A percentile compares a stretch with the other conserved stretches of the same genome.
Evolutionary conservation across 306 rosid genomes (phyloP).

Genomic region (Dalbergia oliveri): DNA sequence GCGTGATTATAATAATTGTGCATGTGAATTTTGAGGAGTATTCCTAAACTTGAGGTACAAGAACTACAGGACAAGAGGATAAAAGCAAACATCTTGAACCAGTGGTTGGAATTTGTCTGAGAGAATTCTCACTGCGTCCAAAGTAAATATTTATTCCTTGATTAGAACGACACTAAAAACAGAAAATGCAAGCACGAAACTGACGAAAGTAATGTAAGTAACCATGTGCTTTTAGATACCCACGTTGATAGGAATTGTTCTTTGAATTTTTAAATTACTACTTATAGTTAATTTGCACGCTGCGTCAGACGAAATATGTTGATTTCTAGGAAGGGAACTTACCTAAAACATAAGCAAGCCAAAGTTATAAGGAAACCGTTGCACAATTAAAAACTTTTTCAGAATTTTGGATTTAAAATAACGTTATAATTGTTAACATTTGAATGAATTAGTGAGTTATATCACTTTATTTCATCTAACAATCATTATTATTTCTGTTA

Average conservation of each 20-base stretch:
- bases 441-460: no score
- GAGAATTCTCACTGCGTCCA: constrained; percentile 54
- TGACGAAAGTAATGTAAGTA: constrained; percentile 52
- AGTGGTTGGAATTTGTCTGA: constrained; percentile 46
- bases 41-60: constrained; percentile 59
- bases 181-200: constrained; percentile 49
- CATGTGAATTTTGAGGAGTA: constrained; percentile 61
- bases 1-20: constrained; percentile 32
- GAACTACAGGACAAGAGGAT: constrained; percentile 56
- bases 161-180: constrained; percentile 48
- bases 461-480: no score
- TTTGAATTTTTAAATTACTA: background rate
- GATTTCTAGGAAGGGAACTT: constrained; percentile 22
- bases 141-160: constrained; percentile 41
- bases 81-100: constrained; percentile 51
- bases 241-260: background rate
- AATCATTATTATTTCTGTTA: no score
- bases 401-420: no score
- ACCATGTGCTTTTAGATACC: constrained; percentile 59
- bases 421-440: no score
- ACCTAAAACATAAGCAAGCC: constrained; percentile 31
- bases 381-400: no score
- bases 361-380: background rate
- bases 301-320: constrained; percentile 8
- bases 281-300: constrained; percentile 27